Conservation (phyloP, 148 eudicot genomes). For the Euryodendron excelsum region DNA sequence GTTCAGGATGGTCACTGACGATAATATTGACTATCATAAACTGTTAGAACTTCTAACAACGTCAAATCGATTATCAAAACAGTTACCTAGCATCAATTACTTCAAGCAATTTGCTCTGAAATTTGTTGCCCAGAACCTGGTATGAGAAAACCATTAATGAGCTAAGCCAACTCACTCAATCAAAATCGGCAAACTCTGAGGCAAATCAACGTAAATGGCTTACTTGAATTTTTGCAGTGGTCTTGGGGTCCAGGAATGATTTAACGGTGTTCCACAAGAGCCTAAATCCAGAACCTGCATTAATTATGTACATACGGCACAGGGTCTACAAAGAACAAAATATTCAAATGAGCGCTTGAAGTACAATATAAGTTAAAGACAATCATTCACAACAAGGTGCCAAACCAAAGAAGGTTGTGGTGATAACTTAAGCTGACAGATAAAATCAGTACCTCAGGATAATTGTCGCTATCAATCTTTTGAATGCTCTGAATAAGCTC, state of each 20-base stretch:
- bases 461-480: constrained; percentile 77
- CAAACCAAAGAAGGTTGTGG: neutral
- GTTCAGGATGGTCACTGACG: neutral
- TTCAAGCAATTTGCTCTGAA: constrained; percentile 88
- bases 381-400: neutral
- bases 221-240: constrained; percentile 89
- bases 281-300: constrained; percentile 96
- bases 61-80: neutral
- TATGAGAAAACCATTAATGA: constrained; percentile 13
- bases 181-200: neutral
- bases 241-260: constrained; percentile 86
- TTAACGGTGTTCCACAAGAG: constrained; percentile 88
- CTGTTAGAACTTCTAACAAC: neutral
- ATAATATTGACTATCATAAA: neutral
- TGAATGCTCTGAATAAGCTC: constrained; percentile 82
- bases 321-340: constrained; percentile 48
- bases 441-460: constrained; percentile 62
- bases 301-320: constrained; percentile 87
- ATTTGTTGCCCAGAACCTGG: constrained; percentile 87
- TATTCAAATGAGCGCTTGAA: neutral
- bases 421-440: neutral
- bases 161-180: neutral
- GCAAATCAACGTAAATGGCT: constrained; percentile 17
- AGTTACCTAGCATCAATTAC: constrained; percentile 79
- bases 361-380: neutral